A percentile compares a stretch with the other conserved stretches of the same genome.
Conservation (phyloP, 371 early-diverging fungal genomes). For the Ordospora pajunii region DNA sequence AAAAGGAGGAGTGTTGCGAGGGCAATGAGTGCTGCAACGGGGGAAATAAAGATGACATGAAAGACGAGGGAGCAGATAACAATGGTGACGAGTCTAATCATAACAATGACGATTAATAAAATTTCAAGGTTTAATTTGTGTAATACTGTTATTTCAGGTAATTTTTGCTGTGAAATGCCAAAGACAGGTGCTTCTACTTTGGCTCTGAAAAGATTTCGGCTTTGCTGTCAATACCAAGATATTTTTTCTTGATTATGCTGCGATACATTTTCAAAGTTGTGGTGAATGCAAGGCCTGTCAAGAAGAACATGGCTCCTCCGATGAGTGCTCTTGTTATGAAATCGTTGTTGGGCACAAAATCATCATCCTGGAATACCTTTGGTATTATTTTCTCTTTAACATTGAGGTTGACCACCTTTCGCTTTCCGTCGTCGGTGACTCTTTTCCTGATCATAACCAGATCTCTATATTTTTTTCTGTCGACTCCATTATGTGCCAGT, state of each 20-base stretch:
- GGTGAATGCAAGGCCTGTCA: slow-evolving; percentile 54
- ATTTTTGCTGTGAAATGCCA: background rate
- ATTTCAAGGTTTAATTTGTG: background rate
- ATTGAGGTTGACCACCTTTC: slow-evolving; percentile 47
- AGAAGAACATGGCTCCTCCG: slow-evolving; percentile 40
- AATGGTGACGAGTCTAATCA: slow-evolving; percentile 6
- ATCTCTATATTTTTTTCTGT: slow-evolving; percentile 49
- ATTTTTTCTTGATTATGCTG: slow-evolving; percentile 27
- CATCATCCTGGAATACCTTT: background rate
- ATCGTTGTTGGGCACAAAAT: slow-evolving; percentile 7
- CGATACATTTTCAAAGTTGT: slow-evolving; percentile 55
- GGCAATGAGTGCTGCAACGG: slow-evolving; percentile 10
- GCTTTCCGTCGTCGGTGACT: slow-evolving; percentile 44
- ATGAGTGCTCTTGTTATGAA: slow-evolving; percentile 22
- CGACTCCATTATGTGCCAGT: slow-evolving; percentile 25
- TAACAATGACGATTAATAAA: slow-evolving; percentile 15
- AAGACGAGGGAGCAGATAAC: background rate
- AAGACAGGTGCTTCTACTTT: background rate
- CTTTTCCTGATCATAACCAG: slow-evolving; percentile 53
- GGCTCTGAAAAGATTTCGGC: slow-evolving; percentile 6
- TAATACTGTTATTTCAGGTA: background rate
- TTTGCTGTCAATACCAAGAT: slow-evolving; percentile 5
- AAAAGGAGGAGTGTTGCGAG: background rate
- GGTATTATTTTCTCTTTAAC: slow-evolving; percentile 54
- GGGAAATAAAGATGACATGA: slow-evolving; percentile 1